Evolutionary conservation across 345 rosid species (phyloP), one percentile per base, ranked within the genome.

Genomic region (Capsella bursapastoris): DNA sequence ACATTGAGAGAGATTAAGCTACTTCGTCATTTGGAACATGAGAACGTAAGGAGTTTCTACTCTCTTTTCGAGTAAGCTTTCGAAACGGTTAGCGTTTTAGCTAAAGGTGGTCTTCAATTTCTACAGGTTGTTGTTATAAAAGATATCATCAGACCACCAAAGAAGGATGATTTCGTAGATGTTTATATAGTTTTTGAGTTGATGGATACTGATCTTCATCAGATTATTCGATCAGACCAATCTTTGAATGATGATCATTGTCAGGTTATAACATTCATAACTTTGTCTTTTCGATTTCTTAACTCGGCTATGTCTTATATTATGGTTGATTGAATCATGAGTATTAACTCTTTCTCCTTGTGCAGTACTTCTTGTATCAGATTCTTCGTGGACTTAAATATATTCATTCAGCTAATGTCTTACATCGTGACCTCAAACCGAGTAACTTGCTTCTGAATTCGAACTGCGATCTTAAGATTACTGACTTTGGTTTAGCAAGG

Each of bases 181-280:
- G 90, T 86, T 60, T 86, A 86, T 70, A 84, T 86, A 71, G 90
- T 84, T 59, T 84, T 66, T 29, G 90, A 86, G 78, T 71, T 84
- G 51, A 74, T 86, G 90, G 90, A 84, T 70, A 79, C 88, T 27
- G 90, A 86, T 84, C 89, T 86, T 67, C 84, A 82, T 79, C 86
- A 84, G 73, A 84, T 86, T 48, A 84, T 86, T 68, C 86, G 84
- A n/a, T 82, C 90, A 49, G 78, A 82, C 70, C 85, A 86, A 66
- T 43, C 62, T 45, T 70, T 86, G 75, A 77, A 64, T 52, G 86
- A 84, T 66, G 88, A 86, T 63, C 90, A 86, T 73, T 86, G 83
- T 70, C 90, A 84, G 83, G 90, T 86, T 74, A 25, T 11, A 37
- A 31, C 78, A 60, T 41, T 27, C 63, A 5, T 6, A 31, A 25